These are phyloP conservation scores for Hyaloperonospora brassicae DNA, from an alignment of 352 stramenopile species.

Conservation along the genomic window DNA sequence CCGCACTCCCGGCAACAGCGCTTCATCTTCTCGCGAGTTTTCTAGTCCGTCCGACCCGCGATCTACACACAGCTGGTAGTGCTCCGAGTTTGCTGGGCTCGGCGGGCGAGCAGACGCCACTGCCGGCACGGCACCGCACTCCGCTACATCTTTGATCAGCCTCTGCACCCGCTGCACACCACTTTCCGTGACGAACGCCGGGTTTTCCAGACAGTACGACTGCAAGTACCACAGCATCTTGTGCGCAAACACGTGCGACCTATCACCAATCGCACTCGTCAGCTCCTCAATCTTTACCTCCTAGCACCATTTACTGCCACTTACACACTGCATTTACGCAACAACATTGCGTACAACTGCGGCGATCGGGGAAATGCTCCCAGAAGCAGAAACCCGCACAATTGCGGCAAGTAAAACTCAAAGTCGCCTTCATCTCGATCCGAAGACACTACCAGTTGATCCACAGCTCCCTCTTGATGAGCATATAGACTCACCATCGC, in stretches of 20 bases:
- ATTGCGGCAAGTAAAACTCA: conserved; percentile 79
- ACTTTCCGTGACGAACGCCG: conserved; percentile 44
- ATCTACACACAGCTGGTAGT: conserved; percentile 18
- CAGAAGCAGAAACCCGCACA: conserved; percentile 78
- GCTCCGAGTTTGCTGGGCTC: conserved; percentile 18
- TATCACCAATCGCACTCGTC: conserved; percentile 10
- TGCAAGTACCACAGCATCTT: conserved; percentile 81
- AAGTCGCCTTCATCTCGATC: conserved; percentile 57
- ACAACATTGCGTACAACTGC: conserved; percentile 54
- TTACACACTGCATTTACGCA: conserved; percentile 75
- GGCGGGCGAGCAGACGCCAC: conserved; percentile 34
- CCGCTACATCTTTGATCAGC: conserved; percentile 71
- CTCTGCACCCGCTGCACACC: conserved; percentile 56
- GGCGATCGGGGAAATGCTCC: conserved; percentile 56
- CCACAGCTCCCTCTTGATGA: conserved; percentile 60
- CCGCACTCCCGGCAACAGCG: conserved; percentile 36
- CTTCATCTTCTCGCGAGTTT: conserved; percentile 41
- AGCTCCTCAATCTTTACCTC: background rate
- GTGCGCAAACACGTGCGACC: conserved; percentile 79
- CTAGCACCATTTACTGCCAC: conserved; percentile 6
- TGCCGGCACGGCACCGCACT: conserved; percentile 42
- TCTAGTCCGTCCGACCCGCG: conserved; percentile 17
- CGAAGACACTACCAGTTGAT: conserved; percentile 41
- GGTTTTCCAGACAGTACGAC: conserved; percentile 67
- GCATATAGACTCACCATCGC: conserved; percentile 79